Percentiles rank a stretch among this genome's conserved stretches.
These are phyloP conservation scores for Gaultheria prostrata DNA, from an alignment of 148 eudicot genomes.

Conservation along the genomic window DNA sequence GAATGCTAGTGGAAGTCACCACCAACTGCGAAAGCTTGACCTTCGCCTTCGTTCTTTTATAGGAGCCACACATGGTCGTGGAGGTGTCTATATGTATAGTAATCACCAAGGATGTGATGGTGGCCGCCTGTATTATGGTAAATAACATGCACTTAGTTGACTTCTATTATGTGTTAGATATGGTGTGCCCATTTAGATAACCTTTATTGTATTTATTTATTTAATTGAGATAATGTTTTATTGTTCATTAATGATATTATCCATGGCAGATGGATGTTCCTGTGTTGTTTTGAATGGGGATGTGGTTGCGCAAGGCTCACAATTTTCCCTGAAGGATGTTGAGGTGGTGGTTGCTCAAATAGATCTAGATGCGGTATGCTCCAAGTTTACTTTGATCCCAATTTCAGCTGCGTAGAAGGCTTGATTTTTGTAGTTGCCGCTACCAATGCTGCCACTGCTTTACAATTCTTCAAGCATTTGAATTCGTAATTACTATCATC, in stretches of 20 bases:
- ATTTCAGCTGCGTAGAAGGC: not conserved
- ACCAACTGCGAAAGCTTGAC: slow-evolving; percentile 93
- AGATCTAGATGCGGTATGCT: slow-evolving; percentile 89
- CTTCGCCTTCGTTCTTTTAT: slow-evolving; percentile 81
- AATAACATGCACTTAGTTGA: slow-evolving; percentile 8
- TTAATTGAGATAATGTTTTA: not conserved
- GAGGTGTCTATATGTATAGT: slow-evolving; percentile 33
- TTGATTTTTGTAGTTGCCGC: not conserved
- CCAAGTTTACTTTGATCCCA: not conserved
- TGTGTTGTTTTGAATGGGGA: slow-evolving; percentile 93
- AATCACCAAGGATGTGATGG: slow-evolving; percentile 99
- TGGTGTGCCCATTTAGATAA: not conserved
- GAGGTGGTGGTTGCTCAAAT: slow-evolving; percentile 88
- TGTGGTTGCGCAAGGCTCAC: slow-evolving; percentile 97
- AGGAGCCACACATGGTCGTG: slow-evolving; percentile 87
- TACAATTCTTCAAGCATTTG: slow-evolving; percentile 2
- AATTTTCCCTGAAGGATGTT: slow-evolving; percentile 90
- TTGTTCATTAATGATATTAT: slow-evolving; percentile 16
- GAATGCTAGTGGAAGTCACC: slow-evolving; percentile 99
- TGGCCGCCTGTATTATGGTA: slow-evolving; percentile 91
- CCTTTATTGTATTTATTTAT: not conserved
- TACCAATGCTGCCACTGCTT: not conserved
- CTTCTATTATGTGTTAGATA: not conserved
- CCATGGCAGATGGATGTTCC: slow-evolving; percentile 81
- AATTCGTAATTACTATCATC: not conserved